A percentile compares a stretch with the other conserved stretches of the same genome.
Conservation (phyloP, 2,329 filamentous ascomycete species). For the Paracorniculantispora psalliotae region DNA sequence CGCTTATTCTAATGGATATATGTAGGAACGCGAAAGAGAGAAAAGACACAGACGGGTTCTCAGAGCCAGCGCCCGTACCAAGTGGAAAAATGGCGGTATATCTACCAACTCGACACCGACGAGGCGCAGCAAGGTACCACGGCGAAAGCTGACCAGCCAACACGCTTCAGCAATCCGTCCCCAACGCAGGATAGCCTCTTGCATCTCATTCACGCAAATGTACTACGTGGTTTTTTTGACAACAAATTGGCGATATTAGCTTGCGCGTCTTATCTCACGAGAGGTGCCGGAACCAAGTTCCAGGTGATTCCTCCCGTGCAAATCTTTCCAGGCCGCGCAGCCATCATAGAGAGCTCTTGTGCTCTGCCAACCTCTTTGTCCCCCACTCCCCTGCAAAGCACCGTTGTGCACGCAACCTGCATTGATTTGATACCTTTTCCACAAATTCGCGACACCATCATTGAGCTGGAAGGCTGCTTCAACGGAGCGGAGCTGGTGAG, state of each 20-base stretch:
- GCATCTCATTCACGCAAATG: slow-evolving; percentile 14
- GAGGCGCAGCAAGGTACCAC: neutral
- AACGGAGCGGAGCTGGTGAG: neutral
- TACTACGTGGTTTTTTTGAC: slow-evolving; percentile 7
- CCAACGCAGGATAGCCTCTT: slow-evolving; percentile 7
- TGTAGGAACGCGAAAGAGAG: neutral
- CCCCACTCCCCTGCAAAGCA: neutral
- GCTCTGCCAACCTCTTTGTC: neutral
- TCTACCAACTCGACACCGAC: neutral
- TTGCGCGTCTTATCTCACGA: slow-evolving; percentile 1
- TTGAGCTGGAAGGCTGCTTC: neutral
- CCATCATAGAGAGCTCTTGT: neutral
- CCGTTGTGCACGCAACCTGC: neutral
- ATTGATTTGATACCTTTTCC: neutral
- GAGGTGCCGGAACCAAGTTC: neutral
- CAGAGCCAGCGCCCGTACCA: slow-evolving; percentile 11
- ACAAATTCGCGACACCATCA: neutral
- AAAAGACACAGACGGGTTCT: neutral
- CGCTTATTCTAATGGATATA: neutral
- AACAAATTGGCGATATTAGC: slow-evolving; percentile 13
- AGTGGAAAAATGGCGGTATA: slow-evolving; percentile 15
- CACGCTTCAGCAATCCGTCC: neutral
- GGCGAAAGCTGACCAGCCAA: no score
- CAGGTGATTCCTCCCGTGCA: neutral
- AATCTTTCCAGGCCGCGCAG: neutral